Evolutionary conservation across 805 yeast species (phyloP), one percentile per base, ranked within the genome.

Genomic region (Soucietia sequanensis): DNA sequence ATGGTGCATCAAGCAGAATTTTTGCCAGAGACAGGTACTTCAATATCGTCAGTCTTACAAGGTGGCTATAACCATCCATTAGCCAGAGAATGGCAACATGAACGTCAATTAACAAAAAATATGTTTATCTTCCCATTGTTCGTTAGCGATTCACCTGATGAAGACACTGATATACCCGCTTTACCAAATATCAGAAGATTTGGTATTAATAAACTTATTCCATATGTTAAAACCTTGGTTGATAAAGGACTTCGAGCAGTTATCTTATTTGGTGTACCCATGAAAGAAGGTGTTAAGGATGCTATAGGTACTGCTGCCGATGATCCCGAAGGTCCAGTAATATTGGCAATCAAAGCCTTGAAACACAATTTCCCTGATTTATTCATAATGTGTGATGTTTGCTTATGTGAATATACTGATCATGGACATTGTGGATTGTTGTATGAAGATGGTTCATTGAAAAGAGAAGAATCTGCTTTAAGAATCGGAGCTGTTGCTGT

Each of bases 401-500:
- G 99, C 62, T 67, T 93, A 34, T 93, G 99, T 68, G 99, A 93
- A 63, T 93, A 88, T 62, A 93, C 99, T 6, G 75, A 82, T 37
- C 98, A 93, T 53, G 99, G 99, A n/a, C 99, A 93, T 60, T 93
- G 99, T 65, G 99, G 99, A 26, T 72, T 89, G 11, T 70, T 93
- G 34, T 73, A 81, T 42, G 95, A 85, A 37, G 97, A 89, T 56
- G 97, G 98, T 6, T 55, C 85, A 7, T 76, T 93, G 50, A 82
- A 84, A 56, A 75, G 95, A 36, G 84, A 80, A 35, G 57, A 63
- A 34, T 78, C 91, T 10, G 95, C 85, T 8, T 72, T 79, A 46
- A 76, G 99, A 58, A 74, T 93, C 30, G 97, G 95, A 3, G 90
- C 91, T 4, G 96, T 93, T 15, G 96, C 98, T 1, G 95, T 85